These are phyloP conservation scores for Aureococcus anophagefferens DNA, from an alignment of 108 stramenopile species.

Conservation along the genomic window DNA sequence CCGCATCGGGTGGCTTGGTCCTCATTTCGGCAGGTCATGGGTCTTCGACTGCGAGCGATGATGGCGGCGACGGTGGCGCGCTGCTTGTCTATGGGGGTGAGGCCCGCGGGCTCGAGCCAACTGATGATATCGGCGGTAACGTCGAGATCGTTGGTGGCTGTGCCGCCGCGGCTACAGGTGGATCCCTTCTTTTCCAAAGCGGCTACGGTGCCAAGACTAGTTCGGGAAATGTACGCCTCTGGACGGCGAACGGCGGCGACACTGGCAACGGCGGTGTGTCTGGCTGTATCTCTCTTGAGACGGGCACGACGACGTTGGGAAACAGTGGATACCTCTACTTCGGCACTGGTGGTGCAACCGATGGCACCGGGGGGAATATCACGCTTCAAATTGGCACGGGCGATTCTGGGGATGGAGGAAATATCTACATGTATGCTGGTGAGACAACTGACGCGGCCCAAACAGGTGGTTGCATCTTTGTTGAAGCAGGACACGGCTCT, in stretches of 20 bases:
- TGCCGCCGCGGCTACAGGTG: slow-evolving; percentile 13
- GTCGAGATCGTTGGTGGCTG: slow-evolving; percentile 21
- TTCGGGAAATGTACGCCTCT: slow-evolving; percentile 22
- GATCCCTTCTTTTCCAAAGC: slow-evolving; percentile 13
- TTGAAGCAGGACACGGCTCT: slow-evolving; percentile 22
- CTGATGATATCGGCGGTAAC: slow-evolving; percentile 21
- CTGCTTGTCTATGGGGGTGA: slow-evolving; percentile 20
- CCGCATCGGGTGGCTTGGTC: slow-evolving; percentile 24
- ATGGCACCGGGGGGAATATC: slow-evolving; percentile 19
- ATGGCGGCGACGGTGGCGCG: slow-evolving; percentile 30
- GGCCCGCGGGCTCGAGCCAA: slow-evolving; percentile 11
- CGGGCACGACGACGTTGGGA: slow-evolving; percentile 28
- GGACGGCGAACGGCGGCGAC: slow-evolving; percentile 17
- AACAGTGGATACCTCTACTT: slow-evolving; percentile 28
- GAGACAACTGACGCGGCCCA: slow-evolving; percentile 16
- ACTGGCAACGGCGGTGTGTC: slow-evolving; percentile 27
- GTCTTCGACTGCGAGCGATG: slow-evolving; percentile 3
- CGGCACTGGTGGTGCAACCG: slow-evolving; percentile 22
- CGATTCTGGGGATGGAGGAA: slow-evolving; percentile 20
- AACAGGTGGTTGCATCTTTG: slow-evolving; percentile 11
- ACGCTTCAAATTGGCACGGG: slow-evolving; percentile 23
- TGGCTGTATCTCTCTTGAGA: slow-evolving; percentile 28
- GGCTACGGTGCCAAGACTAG: slow-evolving; percentile 11
- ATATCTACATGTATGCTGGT: slow-evolving; percentile 26
- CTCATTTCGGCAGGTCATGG: slow-evolving; percentile 42